These are phyloP conservation scores for Tausonia pullulans DNA, from an alignment of 1,284 basidiomycete genomes.

Conservation along the genomic window DNA sequence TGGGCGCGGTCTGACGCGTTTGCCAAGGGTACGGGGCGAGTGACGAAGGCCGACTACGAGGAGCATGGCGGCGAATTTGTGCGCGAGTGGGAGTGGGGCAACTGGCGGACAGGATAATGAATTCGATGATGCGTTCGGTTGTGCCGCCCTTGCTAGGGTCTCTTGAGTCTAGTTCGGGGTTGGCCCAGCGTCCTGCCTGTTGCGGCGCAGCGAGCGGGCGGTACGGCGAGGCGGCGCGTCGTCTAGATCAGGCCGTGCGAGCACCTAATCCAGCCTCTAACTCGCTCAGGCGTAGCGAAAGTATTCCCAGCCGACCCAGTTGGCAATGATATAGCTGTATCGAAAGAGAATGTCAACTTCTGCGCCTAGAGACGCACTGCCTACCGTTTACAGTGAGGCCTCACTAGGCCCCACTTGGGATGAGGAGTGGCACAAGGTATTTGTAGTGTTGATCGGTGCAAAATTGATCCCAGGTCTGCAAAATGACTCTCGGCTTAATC, in stretches of 20 bases:
- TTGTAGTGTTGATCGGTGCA: slow-evolving; percentile 68
- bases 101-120: slow-evolving; percentile 19
- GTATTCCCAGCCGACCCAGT: slow-evolving; percentile 95
- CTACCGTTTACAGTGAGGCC: not conserved
- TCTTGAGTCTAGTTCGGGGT: no score
- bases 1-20: slow-evolving; percentile 60
- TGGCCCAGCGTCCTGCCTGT: no score
- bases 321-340: slow-evolving; percentile 56
- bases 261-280: no score
- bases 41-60: slow-evolving; percentile 71
- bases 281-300: slow-evolving; percentile 59
- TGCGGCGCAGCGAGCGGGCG: no score
- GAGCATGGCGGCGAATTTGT: slow-evolving; percentile 75
- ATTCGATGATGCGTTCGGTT: not conserved
- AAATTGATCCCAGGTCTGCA: no score
- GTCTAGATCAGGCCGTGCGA: no score
- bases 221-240: no score
- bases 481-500: no score
- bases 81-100: slow-evolving; percentile 41
- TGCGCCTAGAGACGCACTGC: no score
- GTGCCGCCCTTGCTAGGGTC: not conserved
- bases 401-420: slow-evolving; percentile 73
- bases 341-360: not conserved
- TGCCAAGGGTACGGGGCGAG: slow-evolving; percentile 38
- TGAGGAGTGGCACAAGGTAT: slow-evolving; percentile 64